Base-by-base conservation (phyloP, 1,139 yeast species). In the Zygosaccharomyces pseudobailii region DNA sequence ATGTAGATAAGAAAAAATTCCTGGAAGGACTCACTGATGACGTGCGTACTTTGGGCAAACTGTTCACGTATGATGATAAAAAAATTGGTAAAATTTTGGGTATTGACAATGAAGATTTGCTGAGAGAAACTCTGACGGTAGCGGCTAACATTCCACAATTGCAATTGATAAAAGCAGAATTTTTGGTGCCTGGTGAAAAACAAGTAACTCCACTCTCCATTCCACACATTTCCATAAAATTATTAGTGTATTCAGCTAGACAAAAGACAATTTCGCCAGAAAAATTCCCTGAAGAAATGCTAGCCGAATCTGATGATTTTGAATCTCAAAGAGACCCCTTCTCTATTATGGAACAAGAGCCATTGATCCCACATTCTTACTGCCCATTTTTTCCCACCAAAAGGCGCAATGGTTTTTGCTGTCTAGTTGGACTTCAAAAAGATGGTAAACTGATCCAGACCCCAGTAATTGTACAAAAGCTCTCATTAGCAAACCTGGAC, bases 101-200 rank as follows among this genome's bases (percentile, higher is more conserved):
- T 32, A 73, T 83, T 42, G 52, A 56, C n/a, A 80, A 80, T 52
- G 70, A 72, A 27, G 56, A 58, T 2, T 66, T 75, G 56, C 66
- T 81, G 45, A 63, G 72, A 22, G 71, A 73, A 31, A 76, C 88
- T 3, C 64, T 84, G 43, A 68, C 72, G 9, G 76, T 83, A 47
- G 96, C 94, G 2, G 63, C 75, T 5, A 72, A 74, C 44, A 79
- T 88, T 36, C 97, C 97, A 36, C 70, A 74, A 40, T 69, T 92
- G 49, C 81, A 86, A 57, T 71, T 90, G 20, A 56, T 89, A 37
- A 80, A 79, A 45, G 83, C 95, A 40, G 80, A 78, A 49, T 88
- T 90, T 68, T 77, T 79, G 54, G 96, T 90, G 37, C 95, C 96
- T 3, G 98, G 97, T 33, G 97, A 90, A 70, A 72, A 74, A 31